Evolutionary conservation across 2,329 filamentous ascomycete species (phyloP).

Genomic region (Stagonosporopsis chrysanthemi): DNA sequence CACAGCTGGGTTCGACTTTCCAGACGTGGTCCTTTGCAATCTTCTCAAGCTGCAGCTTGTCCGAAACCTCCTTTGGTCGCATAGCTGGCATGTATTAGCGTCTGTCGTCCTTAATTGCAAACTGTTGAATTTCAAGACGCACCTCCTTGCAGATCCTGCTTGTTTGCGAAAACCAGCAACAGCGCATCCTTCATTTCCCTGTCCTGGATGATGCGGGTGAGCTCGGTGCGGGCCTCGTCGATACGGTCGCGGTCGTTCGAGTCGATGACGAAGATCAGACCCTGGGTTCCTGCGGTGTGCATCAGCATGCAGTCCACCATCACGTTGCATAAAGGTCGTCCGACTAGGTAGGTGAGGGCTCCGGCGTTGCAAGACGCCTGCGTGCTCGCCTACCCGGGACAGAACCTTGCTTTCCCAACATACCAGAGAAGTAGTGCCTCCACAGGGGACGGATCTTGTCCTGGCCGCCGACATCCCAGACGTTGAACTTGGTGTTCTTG

Average conservation of each 20-base stretch:
- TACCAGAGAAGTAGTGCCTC: slow-evolving; percentile 98
- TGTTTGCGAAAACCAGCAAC: slow-evolving; percentile 98
- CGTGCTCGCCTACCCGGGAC: slow-evolving; percentile 44
- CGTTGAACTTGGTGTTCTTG: slow-evolving; percentile 99
- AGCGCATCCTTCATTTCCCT: slow-evolving; percentile 97
- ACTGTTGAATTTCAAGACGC: slow-evolving; percentile 53
- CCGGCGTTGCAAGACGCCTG: slow-evolving; percentile 23
- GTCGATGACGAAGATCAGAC: slow-evolving; percentile 99
- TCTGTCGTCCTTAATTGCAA: not conserved
- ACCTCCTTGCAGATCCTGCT: slow-evolving; percentile 94
- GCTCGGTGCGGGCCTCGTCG: slow-evolving; percentile 93
- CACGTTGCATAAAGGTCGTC: not conserved
- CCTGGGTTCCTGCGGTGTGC: slow-evolving; percentile 75
- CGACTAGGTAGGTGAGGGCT: slow-evolving; percentile 19
- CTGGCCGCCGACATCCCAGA: slow-evolving; percentile 99
- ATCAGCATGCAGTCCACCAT: slow-evolving; percentile 14
- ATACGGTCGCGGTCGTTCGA: slow-evolving; percentile 98
- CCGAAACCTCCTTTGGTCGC: slow-evolving; percentile 59
- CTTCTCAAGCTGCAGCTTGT: slow-evolving; percentile 57
- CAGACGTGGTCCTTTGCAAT: slow-evolving; percentile 62
- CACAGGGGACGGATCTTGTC: slow-evolving; percentile 99
- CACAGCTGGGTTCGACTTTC: slow-evolving; percentile 63
- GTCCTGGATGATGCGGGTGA: slow-evolving; percentile 98
- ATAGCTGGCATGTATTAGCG: slow-evolving; percentile 50
- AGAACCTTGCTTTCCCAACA: slow-evolving; percentile 35